Conservation (phyloP, 495 filamentous ascomycete species). For the Neurospora sp. region DNA sequence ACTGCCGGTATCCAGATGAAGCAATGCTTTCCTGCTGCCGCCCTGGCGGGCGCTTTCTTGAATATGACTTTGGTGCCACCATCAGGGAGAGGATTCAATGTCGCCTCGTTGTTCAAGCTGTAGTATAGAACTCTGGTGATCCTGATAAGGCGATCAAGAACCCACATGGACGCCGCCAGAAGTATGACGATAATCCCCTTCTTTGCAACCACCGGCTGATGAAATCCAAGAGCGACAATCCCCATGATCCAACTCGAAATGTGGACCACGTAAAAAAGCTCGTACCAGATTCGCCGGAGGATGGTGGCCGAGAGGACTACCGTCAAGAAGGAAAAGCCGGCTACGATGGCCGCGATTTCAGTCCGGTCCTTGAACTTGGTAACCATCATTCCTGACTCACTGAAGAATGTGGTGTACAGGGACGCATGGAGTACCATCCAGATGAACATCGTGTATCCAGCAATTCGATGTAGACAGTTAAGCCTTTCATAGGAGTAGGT, state of each 20-base stretch:
- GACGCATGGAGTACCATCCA: conserved; percentile 34
- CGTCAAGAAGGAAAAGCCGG: conserved; percentile 36
- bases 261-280: conserved; percentile 49
- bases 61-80: conserved; percentile 47
- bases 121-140: conserved; percentile 36
- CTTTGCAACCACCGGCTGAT: conserved; percentile 38
- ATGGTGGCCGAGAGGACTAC: conserved; percentile 35
- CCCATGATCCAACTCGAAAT: conserved; percentile 40
- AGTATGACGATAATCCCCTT: conserved; percentile 33
- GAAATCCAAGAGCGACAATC: conserved; percentile 41
- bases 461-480: conserved; percentile 48
- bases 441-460: conserved; percentile 43
- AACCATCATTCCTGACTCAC: conserved; percentile 12
- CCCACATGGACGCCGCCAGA: conserved; percentile 39
- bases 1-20: conserved; percentile 53
- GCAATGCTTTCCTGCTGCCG: conserved; percentile 47
- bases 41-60: conserved; percentile 32
- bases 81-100: conserved; percentile 42
- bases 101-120: conserved; percentile 45
- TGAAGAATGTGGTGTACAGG: conserved; percentile 33
- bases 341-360: conserved; percentile 34
- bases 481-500: conserved; percentile 52
- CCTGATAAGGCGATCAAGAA: conserved; percentile 41
- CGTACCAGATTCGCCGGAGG: conserved; percentile 40
- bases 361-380: conserved; percentile 11